Conservation (phyloP, 345 rosid genomes). For the Ceriops zippeliana region DNA sequence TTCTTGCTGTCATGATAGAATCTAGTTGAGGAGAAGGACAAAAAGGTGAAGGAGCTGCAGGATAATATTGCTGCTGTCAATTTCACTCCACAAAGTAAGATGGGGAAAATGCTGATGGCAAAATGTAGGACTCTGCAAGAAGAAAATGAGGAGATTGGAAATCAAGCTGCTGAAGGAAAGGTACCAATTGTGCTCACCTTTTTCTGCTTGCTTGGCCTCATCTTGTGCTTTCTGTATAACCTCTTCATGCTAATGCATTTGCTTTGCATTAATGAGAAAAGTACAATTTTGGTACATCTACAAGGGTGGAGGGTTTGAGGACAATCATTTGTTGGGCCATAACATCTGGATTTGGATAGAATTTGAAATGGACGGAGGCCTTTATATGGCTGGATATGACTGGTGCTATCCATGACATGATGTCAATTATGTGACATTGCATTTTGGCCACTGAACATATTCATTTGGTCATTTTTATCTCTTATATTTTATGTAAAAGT, state of each 20-base stretch:
- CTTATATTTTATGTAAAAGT: neutral
- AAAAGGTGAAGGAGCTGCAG: slow-evolving; percentile 90
- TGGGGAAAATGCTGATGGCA: slow-evolving; percentile 93
- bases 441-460: neutral
- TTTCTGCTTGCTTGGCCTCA: slow-evolving; percentile 2
- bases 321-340: neutral
- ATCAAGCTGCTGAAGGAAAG: slow-evolving; percentile 96
- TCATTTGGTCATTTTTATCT: neutral
- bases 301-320: neutral
- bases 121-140: slow-evolving; percentile 90
- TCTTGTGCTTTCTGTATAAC: neutral
- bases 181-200: slow-evolving; percentile 27
- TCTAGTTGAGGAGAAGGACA: slow-evolving; percentile 94
- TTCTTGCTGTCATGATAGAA: slow-evolving; percentile 39
- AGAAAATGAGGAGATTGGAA: slow-evolving; percentile 97
- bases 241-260: neutral
- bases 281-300: neutral
- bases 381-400: neutral
- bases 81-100: slow-evolving; percentile 87
- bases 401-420: neutral
- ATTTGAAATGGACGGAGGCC: neutral
- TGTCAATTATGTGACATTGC: neutral
- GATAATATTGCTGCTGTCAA: slow-evolving; percentile 80
- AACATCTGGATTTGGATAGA: neutral
- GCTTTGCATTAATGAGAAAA: neutral